Evolutionary conservation across 2,329 filamentous ascomycete species (phyloP), one percentile per base, ranked within the genome.

Genomic region (Apiospora arundinis): DNA sequence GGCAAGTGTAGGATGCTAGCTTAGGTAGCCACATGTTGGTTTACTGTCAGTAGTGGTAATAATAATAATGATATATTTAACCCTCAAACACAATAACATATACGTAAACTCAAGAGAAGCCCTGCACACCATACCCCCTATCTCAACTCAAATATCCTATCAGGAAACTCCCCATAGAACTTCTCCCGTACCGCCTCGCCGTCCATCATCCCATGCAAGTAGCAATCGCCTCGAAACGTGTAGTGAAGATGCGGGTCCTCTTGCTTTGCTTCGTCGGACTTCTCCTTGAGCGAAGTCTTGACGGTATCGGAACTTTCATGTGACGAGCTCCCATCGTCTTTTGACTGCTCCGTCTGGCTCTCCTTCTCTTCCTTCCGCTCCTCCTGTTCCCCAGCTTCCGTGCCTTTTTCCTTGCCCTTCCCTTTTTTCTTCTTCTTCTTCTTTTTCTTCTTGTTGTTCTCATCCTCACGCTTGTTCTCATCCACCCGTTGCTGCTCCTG

Each of bases 201-300:
- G 25, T 76, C 75, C 76, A 77, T 77, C 72, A 75, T 74, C 2
- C 75, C 74, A 21, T 77, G 75, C 25, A 77, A 68, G 45, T 77
- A 77, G n/a, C 72, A 69, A 45, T 76, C 75, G 16, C 75, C 75
- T 2, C 73, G 37, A 23, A 77, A 69, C 56, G 73, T 75, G n/a
- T 70, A 74, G 11, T 40, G 56, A 5, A 46, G 37, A 1, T 44
- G 69, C 12, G 73, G 72, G 14, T 74, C 69, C 8, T 70, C 69
- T 14, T 21, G 3, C 4, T 21, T 2, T 18, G 25, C 49, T 9
- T 56, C 4, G 2, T 56, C 25, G 1, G 21, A 5, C 49, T 21
- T 56, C 14, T 32, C 14, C 16, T 32, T 25, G 14, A 18, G 32
- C 5, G 25, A 21, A 6, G 14, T 32, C 14, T 56, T 32, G 4